Evolutionary conservation across 2,329 filamentous ascomycete species (phyloP).

Genomic region (Claviceps purpurea): DNA sequence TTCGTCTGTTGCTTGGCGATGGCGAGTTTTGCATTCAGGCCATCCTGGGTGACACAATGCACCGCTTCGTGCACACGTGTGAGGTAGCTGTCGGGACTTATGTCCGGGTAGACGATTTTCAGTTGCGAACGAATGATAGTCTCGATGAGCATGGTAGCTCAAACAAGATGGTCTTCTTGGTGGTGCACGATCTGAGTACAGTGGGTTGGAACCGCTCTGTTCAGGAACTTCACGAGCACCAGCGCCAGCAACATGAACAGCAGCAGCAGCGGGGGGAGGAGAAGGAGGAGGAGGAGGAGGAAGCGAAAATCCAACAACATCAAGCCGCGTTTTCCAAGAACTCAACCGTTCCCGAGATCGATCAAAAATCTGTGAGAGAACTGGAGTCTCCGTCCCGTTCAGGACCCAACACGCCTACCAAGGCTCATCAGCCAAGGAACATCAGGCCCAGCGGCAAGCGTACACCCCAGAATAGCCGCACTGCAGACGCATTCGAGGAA

Average conservation of each 20-base stretch:
- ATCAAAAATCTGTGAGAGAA: not conserved
- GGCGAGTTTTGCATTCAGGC: constrained; percentile 42
- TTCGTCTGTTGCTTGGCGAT: constrained; percentile 38
- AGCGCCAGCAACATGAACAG: not conserved
- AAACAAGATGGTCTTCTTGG: constrained; percentile 27
- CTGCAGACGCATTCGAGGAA: constrained; percentile 23
- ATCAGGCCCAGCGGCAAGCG: not conserved
- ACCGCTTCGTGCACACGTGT: constrained; percentile 32
- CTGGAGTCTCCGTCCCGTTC: not conserved
- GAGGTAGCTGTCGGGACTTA: constrained; percentile 35
- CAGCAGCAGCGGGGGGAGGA: not conserved
- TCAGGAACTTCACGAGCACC: constrained; percentile 9
- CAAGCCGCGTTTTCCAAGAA: not conserved
- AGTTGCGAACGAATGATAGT: constrained; percentile 17
- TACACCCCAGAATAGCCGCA: constrained; percentile 11
- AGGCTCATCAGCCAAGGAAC: not conserved
- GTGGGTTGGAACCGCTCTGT: constrained; percentile 36
- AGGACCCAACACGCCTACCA: not conserved
- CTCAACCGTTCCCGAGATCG: not conserved
- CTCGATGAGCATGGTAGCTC: not conserved
- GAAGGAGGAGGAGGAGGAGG: not conserved
- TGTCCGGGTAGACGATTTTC: constrained; percentile 30
- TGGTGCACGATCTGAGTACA: constrained; percentile 30
- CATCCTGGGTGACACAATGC: constrained; percentile 30
- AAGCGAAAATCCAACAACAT: not conserved